Conservation (phyloP, 2,329 filamentous ascomycete species). For the Graphilbum ipis-grandicollis region DNA sequence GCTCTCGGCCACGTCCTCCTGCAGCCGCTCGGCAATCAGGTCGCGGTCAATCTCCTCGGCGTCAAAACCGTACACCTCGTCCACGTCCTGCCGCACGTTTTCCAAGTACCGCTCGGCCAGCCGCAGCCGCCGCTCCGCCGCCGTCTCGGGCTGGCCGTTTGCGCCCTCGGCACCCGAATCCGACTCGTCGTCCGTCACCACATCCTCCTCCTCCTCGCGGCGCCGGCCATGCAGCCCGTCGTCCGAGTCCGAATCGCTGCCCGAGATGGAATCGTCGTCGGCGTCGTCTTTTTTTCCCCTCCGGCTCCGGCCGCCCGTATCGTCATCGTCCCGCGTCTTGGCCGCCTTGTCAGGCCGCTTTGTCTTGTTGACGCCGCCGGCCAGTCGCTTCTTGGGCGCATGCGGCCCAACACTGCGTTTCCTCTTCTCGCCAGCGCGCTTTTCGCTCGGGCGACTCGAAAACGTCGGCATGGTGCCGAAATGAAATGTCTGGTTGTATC, state of each 20-base stretch:
- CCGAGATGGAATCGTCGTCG: conserved; percentile 22
- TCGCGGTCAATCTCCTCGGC: conserved; percentile 87
- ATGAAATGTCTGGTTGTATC: conserved; percentile 1
- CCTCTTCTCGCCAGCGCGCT: conserved; percentile 49
- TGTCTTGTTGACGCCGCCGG: conserved; percentile 14
- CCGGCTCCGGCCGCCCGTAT: conserved; percentile 14
- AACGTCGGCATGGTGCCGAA: conserved; percentile 87
- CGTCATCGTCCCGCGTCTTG: conserved; percentile 15
- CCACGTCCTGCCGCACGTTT: conserved; percentile 65
- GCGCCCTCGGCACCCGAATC: conserved; percentile 32
- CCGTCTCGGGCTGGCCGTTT: conserved; percentile 65
- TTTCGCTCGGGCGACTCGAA: conserved; percentile 62
- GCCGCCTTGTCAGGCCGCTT: conserved; percentile 12
- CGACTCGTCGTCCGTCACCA: conserved; percentile 19
- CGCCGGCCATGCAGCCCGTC: conserved; percentile 46
- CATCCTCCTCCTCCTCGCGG: conserved; percentile 50
- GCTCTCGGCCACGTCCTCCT: conserved; percentile 80
- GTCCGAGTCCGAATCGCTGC: conserved; percentile 54
- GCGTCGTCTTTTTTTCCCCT: conserved; percentile 15
- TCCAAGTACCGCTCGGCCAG: conserved; percentile 87
- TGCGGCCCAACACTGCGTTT: conserved; percentile 48
- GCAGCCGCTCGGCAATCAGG: conserved; percentile 73
- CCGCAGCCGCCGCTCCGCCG: conserved; percentile 68
- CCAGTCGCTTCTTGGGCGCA: conserved; percentile 40
- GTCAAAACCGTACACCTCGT: conserved; percentile 71